phyloP scores from a whole-genome alignment of 345 rosid genomes.

The Citrus maxima region DNA sequence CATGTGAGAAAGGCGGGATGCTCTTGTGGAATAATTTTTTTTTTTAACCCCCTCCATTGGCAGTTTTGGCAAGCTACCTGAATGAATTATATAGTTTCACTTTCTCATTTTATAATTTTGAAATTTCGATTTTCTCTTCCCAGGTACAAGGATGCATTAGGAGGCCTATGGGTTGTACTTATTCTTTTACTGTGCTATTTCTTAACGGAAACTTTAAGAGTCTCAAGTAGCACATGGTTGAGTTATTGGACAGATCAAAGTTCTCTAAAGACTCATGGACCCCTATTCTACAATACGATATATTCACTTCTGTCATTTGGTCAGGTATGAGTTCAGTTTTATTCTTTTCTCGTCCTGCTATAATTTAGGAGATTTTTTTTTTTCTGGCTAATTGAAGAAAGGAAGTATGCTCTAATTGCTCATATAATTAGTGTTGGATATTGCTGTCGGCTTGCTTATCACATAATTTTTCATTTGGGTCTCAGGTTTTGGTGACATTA shows the following conservation, averaged over 20 bases:
- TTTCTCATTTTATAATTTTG: not conserved
- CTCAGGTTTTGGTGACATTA: slow-evolving; percentile 80
- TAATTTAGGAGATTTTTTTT: not conserved
- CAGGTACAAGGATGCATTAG: slow-evolving; percentile 95
- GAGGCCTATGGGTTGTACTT: slow-evolving; percentile 93
- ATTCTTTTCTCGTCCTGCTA: not conserved
- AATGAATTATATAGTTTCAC: not conserved
- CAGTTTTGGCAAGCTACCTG: not conserved
- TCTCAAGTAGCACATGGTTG: slow-evolving; percentile 95
- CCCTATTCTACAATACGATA: slow-evolving; percentile 69
- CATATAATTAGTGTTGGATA: not conserved
- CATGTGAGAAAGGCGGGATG: not conserved
- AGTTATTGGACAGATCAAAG: slow-evolving; percentile 93
- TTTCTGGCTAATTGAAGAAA: not conserved
- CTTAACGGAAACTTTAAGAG: slow-evolving; percentile 74
- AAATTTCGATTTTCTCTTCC: slow-evolving; percentile 7
- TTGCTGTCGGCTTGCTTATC: not conserved
- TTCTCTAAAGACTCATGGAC: slow-evolving; percentile 43
- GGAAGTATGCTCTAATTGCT: not conserved
- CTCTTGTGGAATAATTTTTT: not conserved
- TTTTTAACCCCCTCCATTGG: not conserved
- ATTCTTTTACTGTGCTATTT: slow-evolving; percentile 75
- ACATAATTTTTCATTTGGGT: slow-evolving; percentile 6
- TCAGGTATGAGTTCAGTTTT: slow-evolving; percentile 59
- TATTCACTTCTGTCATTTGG: slow-evolving; percentile 73